Conservation (phyloP, 768 basidiomycete species). For the Solioccasus polychromus region DNA sequence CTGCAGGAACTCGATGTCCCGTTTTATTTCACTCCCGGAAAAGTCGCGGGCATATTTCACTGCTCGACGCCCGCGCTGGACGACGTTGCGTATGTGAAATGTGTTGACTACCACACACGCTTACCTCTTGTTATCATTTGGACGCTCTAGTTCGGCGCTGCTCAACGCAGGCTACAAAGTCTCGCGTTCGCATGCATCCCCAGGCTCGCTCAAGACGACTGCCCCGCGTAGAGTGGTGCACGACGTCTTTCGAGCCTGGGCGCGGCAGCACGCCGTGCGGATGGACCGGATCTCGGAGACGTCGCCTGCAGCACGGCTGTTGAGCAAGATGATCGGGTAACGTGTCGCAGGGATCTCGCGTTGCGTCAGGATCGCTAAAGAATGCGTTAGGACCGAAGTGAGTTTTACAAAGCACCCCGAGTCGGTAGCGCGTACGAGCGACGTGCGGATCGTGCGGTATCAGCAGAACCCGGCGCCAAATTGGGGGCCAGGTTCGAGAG, state of each 20-base stretch:
- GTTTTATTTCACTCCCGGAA: slow-evolving; percentile 88
- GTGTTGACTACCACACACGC: background rate
- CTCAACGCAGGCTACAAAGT: slow-evolving; percentile 81
- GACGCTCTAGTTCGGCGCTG: slow-evolving; percentile 68
- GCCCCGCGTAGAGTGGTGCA: slow-evolving; percentile 69
- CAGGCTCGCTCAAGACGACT: slow-evolving; percentile 90
- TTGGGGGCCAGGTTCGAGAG: slow-evolving; percentile 87
- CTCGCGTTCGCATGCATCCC: slow-evolving; percentile 86
- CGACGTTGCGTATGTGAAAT: slow-evolving; percentile 63
- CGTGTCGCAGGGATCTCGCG: no score
- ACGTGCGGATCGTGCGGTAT: slow-evolving; percentile 81
- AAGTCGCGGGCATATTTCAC: slow-evolving; percentile 79
- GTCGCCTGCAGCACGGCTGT: slow-evolving; percentile 66
- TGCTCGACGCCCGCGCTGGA: slow-evolving; percentile 72
- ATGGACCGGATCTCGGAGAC: slow-evolving; percentile 75
- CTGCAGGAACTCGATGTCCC: slow-evolving; percentile 70
- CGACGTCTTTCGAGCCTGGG: slow-evolving; percentile 84
- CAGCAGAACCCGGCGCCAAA: slow-evolving; percentile 87
- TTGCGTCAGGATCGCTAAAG: background rate
- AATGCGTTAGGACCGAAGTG: slow-evolving; percentile 46
- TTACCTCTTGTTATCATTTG: no score
- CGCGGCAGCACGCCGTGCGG: slow-evolving; percentile 78
- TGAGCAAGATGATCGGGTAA: slow-evolving; percentile 71
- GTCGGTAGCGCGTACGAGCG: slow-evolving; percentile 55
- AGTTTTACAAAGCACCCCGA: slow-evolving; percentile 76